Evolutionary conservation across 1,139 yeast genomes (phyloP), one percentile per base, ranked within the genome.

Genomic region (Suhomyces coccinellae): DNA sequence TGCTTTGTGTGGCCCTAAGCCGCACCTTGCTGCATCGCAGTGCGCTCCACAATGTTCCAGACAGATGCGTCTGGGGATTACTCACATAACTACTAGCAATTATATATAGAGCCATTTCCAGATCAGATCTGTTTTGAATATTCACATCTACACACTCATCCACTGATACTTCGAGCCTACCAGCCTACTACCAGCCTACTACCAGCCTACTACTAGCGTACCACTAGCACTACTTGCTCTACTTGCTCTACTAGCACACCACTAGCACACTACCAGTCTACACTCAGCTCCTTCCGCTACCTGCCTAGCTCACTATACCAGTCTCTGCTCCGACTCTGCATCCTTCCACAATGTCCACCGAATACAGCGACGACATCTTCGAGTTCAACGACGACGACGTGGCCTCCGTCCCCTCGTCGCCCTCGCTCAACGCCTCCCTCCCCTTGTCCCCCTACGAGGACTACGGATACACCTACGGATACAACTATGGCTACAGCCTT

Each of bases 361-460:
- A 45, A 16, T 45, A 45, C 48, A 35, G 40, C 49, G 55, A 54
- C 50, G 56, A 52, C 27, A 54, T 54, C 46, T 54, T 54, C 37
- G 56, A 54, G 41, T 52, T 54, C 48, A 54, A 52, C 48, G 53
- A 50, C 36, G 53, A 50, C 36, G 50, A 48, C 38, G 45, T 41
- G 30, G 42, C 43, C 41, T 50, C 41, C 3, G 47, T 42, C 8
- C 55, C 55, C 8, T 51, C 51, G 35, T 47, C 57, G 39, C 51
- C 57, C 26, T 47, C 50, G 36, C 46, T 53, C 44, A 50, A 48
- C 26, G 49, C 54, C 15, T 33, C 17, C 12, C 16, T 37, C 13
- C 44, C 45, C 15, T 39, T 41, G 22, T 42, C 48, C 15, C 41
- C 43, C 5, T 43, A 39, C 32, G 44, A 45, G 28, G 48, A 41